Evolutionary conservation across 257 asterid species (phyloP).

Genomic region (Prunella vulgaris): DNA sequence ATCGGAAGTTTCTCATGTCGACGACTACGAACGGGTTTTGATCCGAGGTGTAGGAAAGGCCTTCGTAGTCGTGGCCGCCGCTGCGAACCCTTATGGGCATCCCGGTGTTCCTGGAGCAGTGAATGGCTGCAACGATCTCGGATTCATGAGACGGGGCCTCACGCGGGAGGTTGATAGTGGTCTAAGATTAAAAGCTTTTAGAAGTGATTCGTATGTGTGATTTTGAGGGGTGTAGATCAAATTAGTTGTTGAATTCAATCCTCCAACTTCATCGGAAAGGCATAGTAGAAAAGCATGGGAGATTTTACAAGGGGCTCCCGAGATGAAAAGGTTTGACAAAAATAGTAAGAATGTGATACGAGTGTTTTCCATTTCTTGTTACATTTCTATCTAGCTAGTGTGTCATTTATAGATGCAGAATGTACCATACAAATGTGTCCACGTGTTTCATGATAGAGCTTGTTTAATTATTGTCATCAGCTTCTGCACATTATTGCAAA

Average conservation of each 20-base stretch:
- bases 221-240: constrained; percentile 28
- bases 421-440: too few species aligned
- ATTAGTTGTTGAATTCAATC: not conserved
- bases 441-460: too few species aligned
- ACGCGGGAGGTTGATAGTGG: not conserved
- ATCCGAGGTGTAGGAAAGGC: constrained; percentile 15
- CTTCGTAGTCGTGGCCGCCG: constrained; percentile 32
- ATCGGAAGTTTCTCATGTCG: constrained; percentile 18
- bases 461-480: too few species aligned
- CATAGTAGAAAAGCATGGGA: not conserved
- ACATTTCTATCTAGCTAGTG: too few species aligned
- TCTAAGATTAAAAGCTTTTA: constrained; percentile 8
- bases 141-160: constrained; percentile 27
- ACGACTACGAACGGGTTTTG: constrained; percentile 15
- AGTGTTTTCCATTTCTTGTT: constrained; percentile 11
- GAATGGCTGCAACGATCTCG: constrained; percentile 13
- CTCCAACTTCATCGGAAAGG: not conserved
- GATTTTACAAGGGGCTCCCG: not conserved
- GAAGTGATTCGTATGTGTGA: constrained; percentile 10
- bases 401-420: too few species aligned
- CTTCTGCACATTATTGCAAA: too few species aligned
- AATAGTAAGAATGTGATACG: not conserved
- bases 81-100: constrained; percentile 22
- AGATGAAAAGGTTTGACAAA: not conserved
- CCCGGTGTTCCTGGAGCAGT: constrained; percentile 20